A percentile compares a stretch with the other conserved stretches of the same genome.
These are phyloP conservation scores for Pisolithus tinctorius DNA, from an alignment of 768 basidiomycete species.

Conservation along the genomic window DNA sequence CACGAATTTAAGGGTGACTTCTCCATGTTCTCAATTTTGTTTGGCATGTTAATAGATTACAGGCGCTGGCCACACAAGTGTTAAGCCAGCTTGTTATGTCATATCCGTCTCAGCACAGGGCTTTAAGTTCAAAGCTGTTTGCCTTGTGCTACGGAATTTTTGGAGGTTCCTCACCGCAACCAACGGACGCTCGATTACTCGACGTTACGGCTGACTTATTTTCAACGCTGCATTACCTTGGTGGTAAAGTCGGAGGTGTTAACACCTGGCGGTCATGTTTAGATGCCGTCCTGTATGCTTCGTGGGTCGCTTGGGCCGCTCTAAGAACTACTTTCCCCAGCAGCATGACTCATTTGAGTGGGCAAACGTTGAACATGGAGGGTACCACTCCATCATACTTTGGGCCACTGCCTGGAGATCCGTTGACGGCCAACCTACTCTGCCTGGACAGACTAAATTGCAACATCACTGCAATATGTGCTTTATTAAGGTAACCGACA, in stretches of 20 bases:
- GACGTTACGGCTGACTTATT: slow-evolving; percentile 53
- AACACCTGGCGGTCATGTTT: slow-evolving; percentile 70
- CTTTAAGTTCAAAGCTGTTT: slow-evolving; percentile 46
- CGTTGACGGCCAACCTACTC: slow-evolving; percentile 44
- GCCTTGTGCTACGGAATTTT: slow-evolving; percentile 50
- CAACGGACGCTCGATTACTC: slow-evolving; percentile 34
- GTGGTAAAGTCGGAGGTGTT: slow-evolving; percentile 72
- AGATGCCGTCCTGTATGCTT: slow-evolving; percentile 60
- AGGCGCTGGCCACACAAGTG: slow-evolving; percentile 41
- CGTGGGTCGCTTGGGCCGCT: slow-evolving; percentile 53
- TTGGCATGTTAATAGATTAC: slow-evolving; percentile 10
- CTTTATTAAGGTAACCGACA: slow-evolving; percentile 46
- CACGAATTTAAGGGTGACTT: slow-evolving; percentile 47
- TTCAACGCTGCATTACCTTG: slow-evolving; percentile 57
- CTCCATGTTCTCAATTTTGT: neutral
- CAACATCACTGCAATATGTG: slow-evolving; percentile 42
- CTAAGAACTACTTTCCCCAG: slow-evolving; percentile 55
- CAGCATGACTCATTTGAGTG: slow-evolving; percentile 31
- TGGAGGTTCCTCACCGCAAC: slow-evolving; percentile 43
- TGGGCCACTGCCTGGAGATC: slow-evolving; percentile 33
- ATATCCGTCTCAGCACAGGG: slow-evolving; percentile 63
- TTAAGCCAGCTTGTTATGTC: slow-evolving; percentile 50
- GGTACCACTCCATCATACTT: slow-evolving; percentile 7
- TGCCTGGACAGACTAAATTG: slow-evolving; percentile 57
- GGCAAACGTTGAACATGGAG: slow-evolving; percentile 8